Evolutionary conservation across 495 filamentous ascomycete species (phyloP).

Genomic region (Hypoxylon fuscum): DNA sequence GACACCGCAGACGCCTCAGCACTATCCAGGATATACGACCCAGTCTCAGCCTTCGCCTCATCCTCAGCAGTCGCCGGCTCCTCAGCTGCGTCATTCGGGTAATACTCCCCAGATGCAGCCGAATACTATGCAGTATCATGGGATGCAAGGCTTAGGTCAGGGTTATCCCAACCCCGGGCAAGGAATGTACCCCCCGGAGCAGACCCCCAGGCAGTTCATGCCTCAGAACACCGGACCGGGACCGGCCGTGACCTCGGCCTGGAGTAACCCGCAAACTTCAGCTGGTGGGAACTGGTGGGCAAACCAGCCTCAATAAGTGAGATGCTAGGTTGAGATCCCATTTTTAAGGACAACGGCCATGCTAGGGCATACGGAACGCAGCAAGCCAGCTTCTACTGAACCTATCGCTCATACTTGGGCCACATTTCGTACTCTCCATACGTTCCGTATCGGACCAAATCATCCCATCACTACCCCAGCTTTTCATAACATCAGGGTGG

Average conservation of each 20-base stretch:
- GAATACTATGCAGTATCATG: conserved; percentile 63
- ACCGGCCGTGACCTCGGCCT: conserved; percentile 54
- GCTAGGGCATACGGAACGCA: conserved; percentile 1
- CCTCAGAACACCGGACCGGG: conserved; percentile 51
- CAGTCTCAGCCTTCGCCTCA: conserved; percentile 67
- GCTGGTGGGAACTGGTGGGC: conserved; percentile 55
- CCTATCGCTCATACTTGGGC: conserved; percentile 8
- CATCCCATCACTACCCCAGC: background rate
- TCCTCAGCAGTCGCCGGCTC: conserved; percentile 65
- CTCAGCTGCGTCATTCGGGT: conserved; percentile 69
- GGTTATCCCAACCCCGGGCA: conserved; percentile 59
- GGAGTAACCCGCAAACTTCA: conserved; percentile 52
- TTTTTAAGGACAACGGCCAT: background rate
- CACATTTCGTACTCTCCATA: conserved; percentile 8
- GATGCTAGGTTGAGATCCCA: background rate
- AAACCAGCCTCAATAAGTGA: conserved; percentile 54
- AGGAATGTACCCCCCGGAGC: conserved; percentile 66
- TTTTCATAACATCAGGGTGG: conserved; percentile 19
- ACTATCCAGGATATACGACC: conserved; percentile 56
- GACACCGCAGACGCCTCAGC: conserved; percentile 58
- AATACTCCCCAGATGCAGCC: conserved; percentile 68
- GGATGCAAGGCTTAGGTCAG: conserved; percentile 68
- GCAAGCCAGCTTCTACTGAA: background rate
- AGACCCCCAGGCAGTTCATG: conserved; percentile 70
- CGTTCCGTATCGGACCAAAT: conserved; percentile 6